phyloP scores from a whole-genome alignment of 345 rosid genomes.

The Raphanus sativus region DNA sequence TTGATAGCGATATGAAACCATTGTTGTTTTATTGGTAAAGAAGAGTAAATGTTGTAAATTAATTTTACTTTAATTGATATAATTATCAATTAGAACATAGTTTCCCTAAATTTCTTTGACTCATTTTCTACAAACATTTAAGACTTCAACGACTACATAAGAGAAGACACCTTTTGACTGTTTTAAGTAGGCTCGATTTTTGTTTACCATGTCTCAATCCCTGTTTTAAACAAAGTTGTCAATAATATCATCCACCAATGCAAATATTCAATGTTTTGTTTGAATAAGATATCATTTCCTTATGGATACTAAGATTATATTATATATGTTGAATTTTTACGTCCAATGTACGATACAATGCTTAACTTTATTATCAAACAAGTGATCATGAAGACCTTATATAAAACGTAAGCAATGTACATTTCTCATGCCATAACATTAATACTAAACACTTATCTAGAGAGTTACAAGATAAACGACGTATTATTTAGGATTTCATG shows the following conservation, averaged over 20 bases:
- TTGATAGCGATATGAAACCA: slow-evolving; percentile 12
- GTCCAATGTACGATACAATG: too few relatives aligned
- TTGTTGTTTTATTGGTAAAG: neutral
- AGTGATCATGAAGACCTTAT: too few relatives aligned
- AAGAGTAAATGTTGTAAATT: neutral
- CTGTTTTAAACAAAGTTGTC: neutral
- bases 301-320: neutral
- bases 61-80: neutral
- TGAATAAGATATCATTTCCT: slow-evolving; percentile 1
- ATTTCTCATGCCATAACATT: neutral
- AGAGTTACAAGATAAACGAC: neutral
- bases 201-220: neutral
- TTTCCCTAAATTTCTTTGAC: neutral
- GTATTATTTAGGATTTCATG: neutral
- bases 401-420: neutral
- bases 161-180: neutral
- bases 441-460: neutral
- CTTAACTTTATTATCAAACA: too few relatives aligned
- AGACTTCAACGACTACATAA: neutral
- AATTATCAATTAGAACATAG: neutral
- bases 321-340: too few relatives aligned
- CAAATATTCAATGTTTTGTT: neutral
- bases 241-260: neutral
- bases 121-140: neutral
- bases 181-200: neutral